These are phyloP conservation scores for Carex sylvatica DNA, from an alignment of 202 grass and related monocot species.

Conservation along the genomic window DNA sequence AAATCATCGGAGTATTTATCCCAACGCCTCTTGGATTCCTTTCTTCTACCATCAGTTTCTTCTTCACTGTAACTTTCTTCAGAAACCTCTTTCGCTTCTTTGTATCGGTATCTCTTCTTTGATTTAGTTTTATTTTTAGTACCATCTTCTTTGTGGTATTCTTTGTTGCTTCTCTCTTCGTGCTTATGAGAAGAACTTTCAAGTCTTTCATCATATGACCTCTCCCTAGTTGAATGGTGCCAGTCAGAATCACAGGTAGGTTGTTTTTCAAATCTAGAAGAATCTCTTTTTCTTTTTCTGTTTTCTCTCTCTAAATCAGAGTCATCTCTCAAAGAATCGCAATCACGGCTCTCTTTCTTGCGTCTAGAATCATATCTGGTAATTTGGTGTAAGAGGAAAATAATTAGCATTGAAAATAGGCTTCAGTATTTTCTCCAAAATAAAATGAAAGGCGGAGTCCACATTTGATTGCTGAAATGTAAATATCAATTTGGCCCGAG, in stretches of 20 bases:
- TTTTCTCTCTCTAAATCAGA: constrained; percentile 34
- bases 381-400: not conserved
- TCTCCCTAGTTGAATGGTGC: constrained; percentile 28
- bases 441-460: not conserved
- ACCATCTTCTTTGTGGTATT: not conserved
- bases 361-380: constrained; percentile 41
- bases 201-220: constrained; percentile 23
- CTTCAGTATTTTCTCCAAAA: not conserved
- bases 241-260: constrained; percentile 19
- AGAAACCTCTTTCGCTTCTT: constrained; percentile 31
- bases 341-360: constrained; percentile 27
- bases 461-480: constrained; percentile 22
- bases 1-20: constrained; percentile 2
- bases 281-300: constrained; percentile 39
- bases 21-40: constrained; percentile 6
- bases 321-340: constrained; percentile 26
- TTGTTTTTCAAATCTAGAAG: constrained; percentile 29
- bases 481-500: not conserved
- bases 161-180: constrained; percentile 10
- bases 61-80: constrained; percentile 29
- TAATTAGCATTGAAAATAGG: not conserved
- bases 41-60: constrained; percentile 26
- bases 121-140: constrained; percentile 6
- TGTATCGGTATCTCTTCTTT: constrained; percentile 15
- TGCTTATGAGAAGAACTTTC: constrained; percentile 23